Evolutionary conservation across 176 grass and related monocot genomes (phyloP), one percentile per base, ranked within the genome.

Genomic region (Thalia dealbata): DNA sequence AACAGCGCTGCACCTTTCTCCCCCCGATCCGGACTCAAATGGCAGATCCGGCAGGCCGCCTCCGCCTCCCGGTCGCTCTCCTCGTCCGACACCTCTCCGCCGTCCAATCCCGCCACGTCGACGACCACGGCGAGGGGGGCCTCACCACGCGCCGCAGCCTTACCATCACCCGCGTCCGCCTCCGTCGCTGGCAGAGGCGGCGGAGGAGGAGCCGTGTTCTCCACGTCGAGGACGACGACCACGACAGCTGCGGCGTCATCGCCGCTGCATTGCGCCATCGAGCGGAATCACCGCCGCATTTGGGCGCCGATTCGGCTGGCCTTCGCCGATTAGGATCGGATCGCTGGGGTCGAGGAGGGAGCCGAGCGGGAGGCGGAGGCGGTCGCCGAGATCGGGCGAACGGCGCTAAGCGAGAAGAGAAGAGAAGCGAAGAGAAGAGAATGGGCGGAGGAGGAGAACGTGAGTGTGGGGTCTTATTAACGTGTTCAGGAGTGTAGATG

Each of bases 21-120:
- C 58, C 10, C 81, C 27, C 22, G 71, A 66, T 84, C 84, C 9
- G 68, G 58, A 12, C 58, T 75, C 48, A 91, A 76, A 67, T 91
- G 91, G 82, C 91, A 96, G 82, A 96, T 91, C 85, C 85, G 82
- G 76, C 91, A 95, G 28, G 45, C 62, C 65, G 9, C 10, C 70
- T 43, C 18, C 52, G 79, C 71, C 7, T 48, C 9, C 26, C 14
- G 23, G 26, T 32, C 70, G 19, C 50, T 25, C 21, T 25, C 74
- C 7, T 61, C 54, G 14, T 32, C 61, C 14, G 15, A 23, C 50
- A 6, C 45, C 29, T 26, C 35, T 25, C 43, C 42, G 16, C 32
- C 61, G 14, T n/a, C 72, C 10, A 52, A 21, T 7, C 58, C 63
- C 8, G 62, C 28, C n/a, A 55, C 52, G 4, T 60, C 77, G 54